Evolutionary conservation across 768 basidiomycete genomes (phyloP), one percentile per base, ranked within the genome.

Genomic region (Suillus plorans): DNA sequence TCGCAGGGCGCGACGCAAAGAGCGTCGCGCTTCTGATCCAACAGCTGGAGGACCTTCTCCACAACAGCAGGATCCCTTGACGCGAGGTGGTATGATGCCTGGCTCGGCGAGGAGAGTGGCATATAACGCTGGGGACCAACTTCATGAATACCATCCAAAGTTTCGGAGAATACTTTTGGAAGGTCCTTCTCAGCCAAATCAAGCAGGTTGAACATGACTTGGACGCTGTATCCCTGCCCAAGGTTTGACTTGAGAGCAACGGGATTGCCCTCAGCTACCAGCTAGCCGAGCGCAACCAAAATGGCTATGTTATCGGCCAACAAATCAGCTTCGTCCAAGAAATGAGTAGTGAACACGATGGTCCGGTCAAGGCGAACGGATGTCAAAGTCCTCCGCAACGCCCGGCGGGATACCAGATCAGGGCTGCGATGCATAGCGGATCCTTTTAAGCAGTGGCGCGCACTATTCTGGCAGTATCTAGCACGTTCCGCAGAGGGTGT

Each of bases 291-390:
- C 0, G 89, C 85, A 16, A 87, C 87, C 5, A 94, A 79, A 61
- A 93, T 87, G 0, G 88, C 89, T 60, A 94, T 90, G 25, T 86
- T 80, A 69, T 94, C 91, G 0, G 86, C 91, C 16, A 94, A 79
- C 5, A 93, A 78, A 70, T 93, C 91, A 0, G 91, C 91, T 73
- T 92, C 90, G 64, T 92, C 91, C 2, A 92, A 80, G 76, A 91
- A 90, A 76, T 93, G 92, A 0, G 91, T 94, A 0, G 92, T 93
- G 72, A 92, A 88, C 3, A 93, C 79, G 44, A 93, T 86, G 0
- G 88, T 86, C 57, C 89, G 80, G 50, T 88, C 86, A 41, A 87
- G 79, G 16, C 88, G 84, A 63, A 89, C 85, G 3, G 86, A 82
- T 4, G 85, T 90, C 63, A 94, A 76, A 0, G 87, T 89, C 62